Conservation (phyloP, 805 yeast species). For the Wickerhamiella occidentalis region DNA sequence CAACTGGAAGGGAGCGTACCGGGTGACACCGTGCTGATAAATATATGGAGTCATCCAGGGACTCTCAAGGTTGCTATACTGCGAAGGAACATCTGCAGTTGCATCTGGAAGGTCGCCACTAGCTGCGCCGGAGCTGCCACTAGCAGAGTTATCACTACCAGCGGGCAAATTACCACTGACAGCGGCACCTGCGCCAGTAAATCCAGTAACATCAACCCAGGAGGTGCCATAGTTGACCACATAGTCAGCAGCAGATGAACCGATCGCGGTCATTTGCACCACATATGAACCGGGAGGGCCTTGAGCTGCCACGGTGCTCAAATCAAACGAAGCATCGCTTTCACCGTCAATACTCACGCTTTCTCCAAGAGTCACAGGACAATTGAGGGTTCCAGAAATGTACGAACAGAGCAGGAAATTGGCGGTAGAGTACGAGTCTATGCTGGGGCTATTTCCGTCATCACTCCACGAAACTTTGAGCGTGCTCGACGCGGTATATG, state of each 20-base stretch:
- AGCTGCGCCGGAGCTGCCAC: slow-evolving; percentile 9
- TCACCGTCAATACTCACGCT: slow-evolving; percentile 27
- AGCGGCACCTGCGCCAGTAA: slow-evolving; percentile 46
- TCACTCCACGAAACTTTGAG: slow-evolving; percentile 45
- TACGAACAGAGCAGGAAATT: slow-evolving; percentile 61
- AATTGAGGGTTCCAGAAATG: slow-evolving; percentile 36
- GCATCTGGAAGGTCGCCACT: slow-evolving; percentile 36
- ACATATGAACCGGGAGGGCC: slow-evolving; percentile 59
- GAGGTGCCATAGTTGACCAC: slow-evolving; percentile 14
- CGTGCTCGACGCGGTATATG: slow-evolving; percentile 19
- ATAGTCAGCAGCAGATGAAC: slow-evolving; percentile 45
- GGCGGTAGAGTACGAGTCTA: slow-evolving; percentile 35
- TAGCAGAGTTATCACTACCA: not conserved
- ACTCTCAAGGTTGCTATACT: slow-evolving; percentile 29
- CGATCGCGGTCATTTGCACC: slow-evolving; percentile 54
- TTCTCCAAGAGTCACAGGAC: slow-evolving; percentile 24
- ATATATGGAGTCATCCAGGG: slow-evolving; percentile 65
- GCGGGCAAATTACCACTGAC: slow-evolving; percentile 7
- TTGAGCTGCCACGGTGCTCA: slow-evolving; percentile 29
- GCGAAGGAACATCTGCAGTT: slow-evolving; percentile 31
- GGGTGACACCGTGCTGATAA: slow-evolving; percentile 60
- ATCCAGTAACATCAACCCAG: slow-evolving; percentile 46
- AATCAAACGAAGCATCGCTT: slow-evolving; percentile 31
- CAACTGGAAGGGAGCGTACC: slow-evolving; percentile 86
- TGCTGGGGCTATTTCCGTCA: slow-evolving; percentile 37